Evolutionary conservation across 192 early-diverging fungal genomes (phyloP).

Genomic region (Phycomyces blakesleeanus): DNA sequence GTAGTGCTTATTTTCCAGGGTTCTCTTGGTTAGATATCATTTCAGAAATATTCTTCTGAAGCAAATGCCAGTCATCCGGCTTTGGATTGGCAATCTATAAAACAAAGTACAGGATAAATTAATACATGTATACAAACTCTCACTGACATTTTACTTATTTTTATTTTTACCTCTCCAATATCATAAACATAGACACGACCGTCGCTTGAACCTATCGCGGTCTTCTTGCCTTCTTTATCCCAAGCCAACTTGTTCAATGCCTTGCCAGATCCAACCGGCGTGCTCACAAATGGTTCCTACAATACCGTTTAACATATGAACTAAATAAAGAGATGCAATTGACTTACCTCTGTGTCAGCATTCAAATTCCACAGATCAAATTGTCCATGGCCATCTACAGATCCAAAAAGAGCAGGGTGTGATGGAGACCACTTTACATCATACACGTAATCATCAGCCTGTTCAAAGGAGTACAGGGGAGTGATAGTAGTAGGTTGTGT

Average conservation of each 20-base stretch:
- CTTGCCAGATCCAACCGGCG: conserved; percentile 55
- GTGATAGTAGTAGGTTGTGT: conserved; percentile 50
- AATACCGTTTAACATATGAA: too few relatives aligned
- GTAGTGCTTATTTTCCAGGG: conserved; percentile 1
- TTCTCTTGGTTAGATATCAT: conserved; percentile 49
- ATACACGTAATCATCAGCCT: conserved; percentile 94
- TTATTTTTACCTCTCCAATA: conserved; percentile 80
- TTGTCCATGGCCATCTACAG: conserved; percentile 85
- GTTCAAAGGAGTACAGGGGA: conserved; percentile 84
- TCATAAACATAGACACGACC: conserved; percentile 87
- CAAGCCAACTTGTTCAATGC: conserved; percentile 93
- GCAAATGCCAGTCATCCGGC: conserved; percentile 47
- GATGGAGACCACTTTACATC: conserved; percentile 96
- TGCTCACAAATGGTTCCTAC: conserved; percentile 56
- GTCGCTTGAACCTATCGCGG: conserved; percentile 80
- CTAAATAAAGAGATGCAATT: conserved; percentile 13
- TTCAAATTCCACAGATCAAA: conserved; percentile 96
- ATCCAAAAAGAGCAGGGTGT: conserved; percentile 93
- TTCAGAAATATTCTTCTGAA: conserved; percentile 51
- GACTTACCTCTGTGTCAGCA: conserved; percentile 72
- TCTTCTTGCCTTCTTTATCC: conserved; percentile 83
- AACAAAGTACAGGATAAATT: too few relatives aligned
- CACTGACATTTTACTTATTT: neutral
- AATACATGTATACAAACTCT: too few relatives aligned
- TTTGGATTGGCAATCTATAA: conserved; percentile 48